Evolutionary conservation across 2,329 filamentous ascomycete species (phyloP), one percentile per base, ranked within the genome.

Genomic region (Cryphonectria radicalis): DNA sequence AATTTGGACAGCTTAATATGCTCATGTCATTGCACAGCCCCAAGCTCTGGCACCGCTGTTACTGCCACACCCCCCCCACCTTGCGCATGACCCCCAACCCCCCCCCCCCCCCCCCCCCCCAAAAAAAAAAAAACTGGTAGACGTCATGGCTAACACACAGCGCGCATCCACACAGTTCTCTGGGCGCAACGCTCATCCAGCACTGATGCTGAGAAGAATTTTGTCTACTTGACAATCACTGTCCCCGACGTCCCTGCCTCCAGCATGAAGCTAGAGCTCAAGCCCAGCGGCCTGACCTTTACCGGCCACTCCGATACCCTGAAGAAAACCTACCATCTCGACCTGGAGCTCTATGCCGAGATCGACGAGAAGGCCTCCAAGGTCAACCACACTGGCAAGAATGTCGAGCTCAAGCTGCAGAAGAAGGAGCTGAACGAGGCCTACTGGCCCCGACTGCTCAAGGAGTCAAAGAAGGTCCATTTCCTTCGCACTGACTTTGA

Each of bases 401-500:
- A 94, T 79, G 87, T 98, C 76, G 92, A 97, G 86, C 83, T 98
- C 78, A 93, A 97, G 81, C 88, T 99, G 82, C 90, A 93, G 84
- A 99, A 99, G 93, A 98, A 98, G 91, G 94, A 97, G 80, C 88
- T 96, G 75, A 93, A 94, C 84, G 90, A 94, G 79, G 94, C 96
- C 84, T 98, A 92, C 89, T 99, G 96, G 96, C 95, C 95, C 74
- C 91, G 96, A 75, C 88, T 99, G 79, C 88, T 98, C 81, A 98
- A 98, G 91, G 93, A 95, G 73, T 83, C 86, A 76, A 92, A 93
- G 88, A 97, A 94, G 87, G 85, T 93, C 69, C 96, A 98, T 85
- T 99, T 94, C 89, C 84, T 99, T 79, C 97, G 97, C 91, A 98
- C 96, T 75, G 92, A 99, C 85, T 99, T 99, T 78, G 95, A 98